A percentile compares a stretch with the other conserved stretches of the same genome.
These are phyloP conservation scores for Colletotrichum trifolii DNA, from an alignment of 2,329 filamentous ascomycete species.

Conservation along the genomic window DNA sequence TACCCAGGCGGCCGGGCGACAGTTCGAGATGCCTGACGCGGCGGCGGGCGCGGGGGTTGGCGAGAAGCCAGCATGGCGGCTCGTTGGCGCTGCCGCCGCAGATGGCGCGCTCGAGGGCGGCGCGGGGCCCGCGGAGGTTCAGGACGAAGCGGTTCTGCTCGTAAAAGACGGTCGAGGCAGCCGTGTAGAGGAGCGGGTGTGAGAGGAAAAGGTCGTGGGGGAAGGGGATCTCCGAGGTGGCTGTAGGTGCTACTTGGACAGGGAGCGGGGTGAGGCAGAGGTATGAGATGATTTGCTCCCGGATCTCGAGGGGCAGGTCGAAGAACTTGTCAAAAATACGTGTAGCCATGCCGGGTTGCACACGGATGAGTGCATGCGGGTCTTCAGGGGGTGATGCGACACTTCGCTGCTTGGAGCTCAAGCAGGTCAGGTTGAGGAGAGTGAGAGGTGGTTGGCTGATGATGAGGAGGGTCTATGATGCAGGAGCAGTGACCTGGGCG, in stretches of 20 bases:
- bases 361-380: too few species aligned
- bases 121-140: conserved; percentile 34
- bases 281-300: conserved; percentile 42
- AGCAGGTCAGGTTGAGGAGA: neutral
- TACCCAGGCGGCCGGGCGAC: conserved; percentile 39
- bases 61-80: conserved; percentile 24
- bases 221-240: conserved; percentile 25
- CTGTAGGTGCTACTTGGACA: conserved; percentile 38
- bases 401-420: too few species aligned
- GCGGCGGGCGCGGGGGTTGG: conserved; percentile 34
- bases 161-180: conserved; percentile 43
- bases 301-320: conserved; percentile 44
- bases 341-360: conserved; percentile 6
- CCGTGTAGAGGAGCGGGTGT: conserved; percentile 39
- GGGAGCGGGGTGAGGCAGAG: conserved; percentile 39
- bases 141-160: conserved; percentile 43
- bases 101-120: conserved; percentile 27
- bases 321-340: conserved; percentile 41
- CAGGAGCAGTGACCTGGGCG: conserved; percentile 11
- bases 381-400: too few species aligned
- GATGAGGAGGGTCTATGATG: neutral
- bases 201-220: conserved; percentile 40
- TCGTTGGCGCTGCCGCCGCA: conserved; percentile 1
- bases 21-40: conserved; percentile 39
- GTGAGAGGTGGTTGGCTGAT: neutral